phyloP scores from a whole-genome alignment of 2,329 filamentous ascomycete genomes.

The Passalora sequoiae region DNA sequence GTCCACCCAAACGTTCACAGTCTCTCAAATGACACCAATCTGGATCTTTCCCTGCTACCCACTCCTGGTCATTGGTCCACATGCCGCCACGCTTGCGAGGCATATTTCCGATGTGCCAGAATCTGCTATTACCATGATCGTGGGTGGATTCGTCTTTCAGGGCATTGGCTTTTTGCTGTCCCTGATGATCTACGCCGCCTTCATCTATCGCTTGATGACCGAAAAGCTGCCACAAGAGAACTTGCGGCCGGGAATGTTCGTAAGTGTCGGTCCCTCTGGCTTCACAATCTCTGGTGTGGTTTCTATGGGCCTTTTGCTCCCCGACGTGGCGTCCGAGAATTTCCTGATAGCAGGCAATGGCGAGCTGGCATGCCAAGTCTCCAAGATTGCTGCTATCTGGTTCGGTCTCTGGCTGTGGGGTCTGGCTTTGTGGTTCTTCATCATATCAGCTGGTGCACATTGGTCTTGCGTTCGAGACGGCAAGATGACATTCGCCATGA shows the following conservation, averaged over 20 bases:
- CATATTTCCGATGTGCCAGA: conserved; percentile 38
- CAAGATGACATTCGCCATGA: conserved; percentile 72
- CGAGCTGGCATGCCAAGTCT: conserved; percentile 50
- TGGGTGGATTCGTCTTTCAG: conserved; percentile 57
- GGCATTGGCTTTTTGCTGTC: conserved; percentile 61
- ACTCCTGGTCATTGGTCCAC: conserved; percentile 68
- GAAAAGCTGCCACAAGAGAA: conserved; percentile 74
- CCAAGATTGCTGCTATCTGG: conserved; percentile 55
- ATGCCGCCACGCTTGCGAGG: conserved; percentile 56
- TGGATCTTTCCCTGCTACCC: conserved; percentile 88
- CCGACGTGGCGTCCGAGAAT: conserved; percentile 44
- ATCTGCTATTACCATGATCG: conserved; percentile 50
- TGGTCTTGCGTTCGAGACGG: conserved; percentile 59
- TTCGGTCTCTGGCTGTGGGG: conserved; percentile 75
- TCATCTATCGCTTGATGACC: conserved; percentile 82
- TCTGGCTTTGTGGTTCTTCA: conserved; percentile 77
- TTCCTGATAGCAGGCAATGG: conserved; percentile 54
- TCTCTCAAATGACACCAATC: conserved; percentile 78
- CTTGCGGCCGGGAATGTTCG: conserved; percentile 77
- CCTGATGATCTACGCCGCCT: conserved; percentile 78
- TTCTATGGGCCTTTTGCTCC: conserved; percentile 51
- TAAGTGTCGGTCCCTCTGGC: conserved; percentile 70
- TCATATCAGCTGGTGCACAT: conserved; percentile 71
- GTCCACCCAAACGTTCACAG: conserved; percentile 63
- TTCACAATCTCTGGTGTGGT: conserved; percentile 61